Evolutionary conservation across 164 flowering plant genomes (phyloP).

Genomic region (Cinnamomum micranthum): DNA sequence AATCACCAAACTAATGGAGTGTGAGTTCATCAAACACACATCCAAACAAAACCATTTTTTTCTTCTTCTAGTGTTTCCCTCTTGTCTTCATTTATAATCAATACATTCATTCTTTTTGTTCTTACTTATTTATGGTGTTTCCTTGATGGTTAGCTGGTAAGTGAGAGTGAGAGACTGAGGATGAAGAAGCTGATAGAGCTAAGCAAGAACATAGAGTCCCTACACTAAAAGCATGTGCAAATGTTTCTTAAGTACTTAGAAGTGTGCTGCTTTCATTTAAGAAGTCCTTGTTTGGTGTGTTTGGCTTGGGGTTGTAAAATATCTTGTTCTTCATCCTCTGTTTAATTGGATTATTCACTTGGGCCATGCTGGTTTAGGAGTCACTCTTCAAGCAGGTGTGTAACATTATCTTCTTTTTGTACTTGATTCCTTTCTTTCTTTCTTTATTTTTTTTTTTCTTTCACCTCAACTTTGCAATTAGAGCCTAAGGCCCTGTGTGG

Average conservation of each 20-base stretch:
- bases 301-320: conserved; percentile 6
- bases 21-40: conserved; percentile 25
- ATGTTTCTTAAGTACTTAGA: conserved; percentile 5
- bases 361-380: neutral
- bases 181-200: conserved; percentile 87
- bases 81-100: neutral
- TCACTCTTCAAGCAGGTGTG: neutral
- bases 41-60: neutral
- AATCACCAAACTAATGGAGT: conserved; percentile 73
- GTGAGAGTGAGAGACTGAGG: conserved; percentile 80
- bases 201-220: conserved; percentile 62
- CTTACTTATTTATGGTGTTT: neutral
- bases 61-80: neutral
- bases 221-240: conserved; percentile 23
- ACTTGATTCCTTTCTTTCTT: neutral
- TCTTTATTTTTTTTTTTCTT: too few species aligned
- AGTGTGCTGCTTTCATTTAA: conserved; percentile 25
- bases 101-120: neutral
- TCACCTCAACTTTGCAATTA: too few species aligned
- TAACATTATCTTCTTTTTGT: neutral
- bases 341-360: too few species aligned
- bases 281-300: conserved; percentile 10
- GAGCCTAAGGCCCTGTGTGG: too few species aligned
- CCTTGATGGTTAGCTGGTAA: conserved; percentile 51
- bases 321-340: neutral